Conservation (phyloP, 305 asterid species). For the Rubia occidens region DNA sequence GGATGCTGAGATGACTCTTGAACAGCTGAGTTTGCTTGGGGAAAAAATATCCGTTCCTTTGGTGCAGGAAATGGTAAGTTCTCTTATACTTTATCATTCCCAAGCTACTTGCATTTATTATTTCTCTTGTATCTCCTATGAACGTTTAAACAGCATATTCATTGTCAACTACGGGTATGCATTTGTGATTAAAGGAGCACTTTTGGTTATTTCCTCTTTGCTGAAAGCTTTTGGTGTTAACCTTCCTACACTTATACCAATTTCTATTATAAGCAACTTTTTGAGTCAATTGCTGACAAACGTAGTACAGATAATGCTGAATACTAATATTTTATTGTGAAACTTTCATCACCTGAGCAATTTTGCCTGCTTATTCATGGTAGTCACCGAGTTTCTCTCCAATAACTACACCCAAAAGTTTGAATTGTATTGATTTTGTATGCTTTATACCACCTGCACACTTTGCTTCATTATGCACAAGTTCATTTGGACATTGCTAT, state of each 20-base stretch:
- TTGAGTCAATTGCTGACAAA: neutral
- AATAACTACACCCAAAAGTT: neutral
- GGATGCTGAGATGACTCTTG: slow-evolving; percentile 99
- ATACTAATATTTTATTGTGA: neutral
- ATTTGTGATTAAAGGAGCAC: neutral
- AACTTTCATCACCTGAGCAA: neutral
- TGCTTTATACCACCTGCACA: neutral
- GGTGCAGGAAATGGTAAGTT: slow-evolving; percentile 92
- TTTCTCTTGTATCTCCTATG: neutral
- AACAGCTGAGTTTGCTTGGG: slow-evolving; percentile 90
- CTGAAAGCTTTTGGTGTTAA: neutral
- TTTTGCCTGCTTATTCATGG: neutral
- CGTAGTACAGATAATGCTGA: neutral
- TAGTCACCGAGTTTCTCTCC: neutral
- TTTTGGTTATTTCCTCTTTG: neutral
- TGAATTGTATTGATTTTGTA: neutral
- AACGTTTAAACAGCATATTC: neutral
- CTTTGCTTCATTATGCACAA: neutral
- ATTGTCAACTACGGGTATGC: neutral
- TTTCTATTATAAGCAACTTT: neutral
- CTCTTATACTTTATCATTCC: neutral
- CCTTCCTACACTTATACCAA: neutral
- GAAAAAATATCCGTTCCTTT: slow-evolving; percentile 75
- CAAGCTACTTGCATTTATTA: neutral
- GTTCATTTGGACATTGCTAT: neutral